Evolutionary conservation across 352 stramenopile species (phyloP), one percentile per base, ranked within the genome.

Genomic region (Globisporangium apiculatum): DNA sequence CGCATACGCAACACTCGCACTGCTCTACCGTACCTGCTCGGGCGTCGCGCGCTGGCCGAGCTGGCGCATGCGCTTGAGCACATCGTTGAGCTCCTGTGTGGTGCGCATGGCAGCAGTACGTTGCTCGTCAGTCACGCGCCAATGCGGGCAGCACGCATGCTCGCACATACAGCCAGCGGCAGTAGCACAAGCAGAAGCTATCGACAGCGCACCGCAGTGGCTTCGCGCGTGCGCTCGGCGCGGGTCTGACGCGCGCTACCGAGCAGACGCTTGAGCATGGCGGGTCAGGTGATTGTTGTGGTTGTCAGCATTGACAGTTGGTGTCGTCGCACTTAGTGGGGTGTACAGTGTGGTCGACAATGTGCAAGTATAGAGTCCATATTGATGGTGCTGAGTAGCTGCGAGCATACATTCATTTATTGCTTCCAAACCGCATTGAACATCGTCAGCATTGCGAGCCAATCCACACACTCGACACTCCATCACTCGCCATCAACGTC

Each of bases 21-120:
- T 31, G 24, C 24, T 1, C 36, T 5, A 40, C 59, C 61, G 31
- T 31, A 86, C 76, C 72, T 89, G 73, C 36, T 89, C 66, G 14
- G 81, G 62, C n/a, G 78, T 86, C 40, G 58, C 54, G 11, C 66
- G 62, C 51, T 83, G 75, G 1, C 80, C 80, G 5, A 91, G 62
- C 50, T 74, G 71, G 4, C 80, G 68, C 58, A 91, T 66, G 57
- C 83, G 70, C 11, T 41, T 45, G 42, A 91, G 62, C 62, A 91
- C 75, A 17, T 74, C 62, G 41, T 87, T 73, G 36, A 91, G 62
- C 57, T 83, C 74, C 80, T 90, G 51, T 15, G 38, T 3, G 8
- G 17, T 43, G 3, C 48, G 46, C 40, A 42, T 15, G 10, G 9
- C 9, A 31, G 15, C 9, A 9, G 18, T 7, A 40, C 0, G 1